Percentiles rank a stretch among this genome's conserved stretches.
phyloP scores from a whole-genome alignment of 345 rosid species.

The Ricinus communis region DNA sequence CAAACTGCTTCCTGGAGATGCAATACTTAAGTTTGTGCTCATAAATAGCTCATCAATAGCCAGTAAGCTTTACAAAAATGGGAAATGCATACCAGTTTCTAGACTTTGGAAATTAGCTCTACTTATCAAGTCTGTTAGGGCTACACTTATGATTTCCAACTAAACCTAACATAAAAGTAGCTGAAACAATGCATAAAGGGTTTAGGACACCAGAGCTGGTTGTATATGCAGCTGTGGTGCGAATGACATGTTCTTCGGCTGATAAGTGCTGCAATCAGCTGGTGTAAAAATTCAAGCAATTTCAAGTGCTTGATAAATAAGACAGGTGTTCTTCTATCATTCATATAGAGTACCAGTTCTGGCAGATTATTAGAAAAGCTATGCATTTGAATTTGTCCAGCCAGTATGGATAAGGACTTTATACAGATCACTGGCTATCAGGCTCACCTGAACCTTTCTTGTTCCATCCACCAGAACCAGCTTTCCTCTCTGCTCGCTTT shows the following conservation, averaged over 20 bases:
- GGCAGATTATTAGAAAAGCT: not conserved
- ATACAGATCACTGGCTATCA: constrained; percentile 57
- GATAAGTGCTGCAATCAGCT: not conserved
- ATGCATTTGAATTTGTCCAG: constrained; percentile 10
- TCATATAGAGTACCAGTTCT: not conserved
- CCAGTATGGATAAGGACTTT: not conserved
- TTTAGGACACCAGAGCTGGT: no score
- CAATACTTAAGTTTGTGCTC: no score
- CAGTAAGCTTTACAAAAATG: not conserved
- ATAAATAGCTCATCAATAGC: no score
- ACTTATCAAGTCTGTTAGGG: constrained; percentile 9
- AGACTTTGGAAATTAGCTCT: not conserved
- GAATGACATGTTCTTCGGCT: not conserved
- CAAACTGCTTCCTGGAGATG: no score
- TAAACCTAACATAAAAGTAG: not conserved
- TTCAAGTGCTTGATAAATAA: no score
- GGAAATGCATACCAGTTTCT: constrained; percentile 9
- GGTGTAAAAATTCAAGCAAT: not conserved
- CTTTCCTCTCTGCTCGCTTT: constrained; percentile 83
- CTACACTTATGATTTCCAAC: not conserved
- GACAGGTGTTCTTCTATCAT: constrained; percentile 4
- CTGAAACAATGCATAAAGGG: not conserved
- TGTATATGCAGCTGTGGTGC: not conserved
- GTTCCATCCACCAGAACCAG: constrained; percentile 68
- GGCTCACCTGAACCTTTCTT: constrained; percentile 62